Conservation (phyloP, 169 alveolate genomes). For the Plasmodium inui region DNA sequence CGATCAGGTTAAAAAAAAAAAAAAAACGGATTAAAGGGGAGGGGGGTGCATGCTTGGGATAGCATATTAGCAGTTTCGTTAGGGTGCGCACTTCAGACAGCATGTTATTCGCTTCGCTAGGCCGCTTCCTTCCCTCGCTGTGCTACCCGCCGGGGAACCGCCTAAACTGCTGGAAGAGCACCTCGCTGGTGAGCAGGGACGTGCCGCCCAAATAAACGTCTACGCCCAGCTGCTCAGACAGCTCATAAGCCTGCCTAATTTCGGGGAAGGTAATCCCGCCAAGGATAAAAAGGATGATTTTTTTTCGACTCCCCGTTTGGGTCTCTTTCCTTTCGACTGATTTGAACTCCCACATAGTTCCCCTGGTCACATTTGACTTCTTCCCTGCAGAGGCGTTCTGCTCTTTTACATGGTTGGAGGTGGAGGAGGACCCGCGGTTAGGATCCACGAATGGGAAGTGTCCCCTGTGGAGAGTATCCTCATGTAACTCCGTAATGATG, state of each 20-base stretch:
- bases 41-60: background rate
- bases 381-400: background rate
- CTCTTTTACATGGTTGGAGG: background rate
- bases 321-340: conserved; percentile 5
- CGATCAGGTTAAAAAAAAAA: background rate
- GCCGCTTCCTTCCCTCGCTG: background rate
- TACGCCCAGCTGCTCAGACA: conserved; percentile 76
- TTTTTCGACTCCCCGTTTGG: conserved; percentile 45
- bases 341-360: conserved; percentile 35
- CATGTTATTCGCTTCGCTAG: no score
- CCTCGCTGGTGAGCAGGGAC: conserved; percentile 28
- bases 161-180: conserved; percentile 32
- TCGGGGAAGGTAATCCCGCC: conserved; percentile 89
- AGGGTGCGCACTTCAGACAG: no score
- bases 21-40: background rate
- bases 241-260: conserved; percentile 81
- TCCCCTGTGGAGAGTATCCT: conserved; percentile 19
- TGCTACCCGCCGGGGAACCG: background rate
- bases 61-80: background rate
- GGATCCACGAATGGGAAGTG: conserved; percentile 47
- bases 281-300: conserved; percentile 81
- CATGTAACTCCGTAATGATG: conserved; percentile 45
- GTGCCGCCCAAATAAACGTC: conserved; percentile 89
- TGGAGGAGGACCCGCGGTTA: background rate
- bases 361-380: conserved; percentile 44